Evolutionary conservation across 2,329 filamentous ascomycete species (phyloP).

Genomic region (Verticillium isaacii): DNA sequence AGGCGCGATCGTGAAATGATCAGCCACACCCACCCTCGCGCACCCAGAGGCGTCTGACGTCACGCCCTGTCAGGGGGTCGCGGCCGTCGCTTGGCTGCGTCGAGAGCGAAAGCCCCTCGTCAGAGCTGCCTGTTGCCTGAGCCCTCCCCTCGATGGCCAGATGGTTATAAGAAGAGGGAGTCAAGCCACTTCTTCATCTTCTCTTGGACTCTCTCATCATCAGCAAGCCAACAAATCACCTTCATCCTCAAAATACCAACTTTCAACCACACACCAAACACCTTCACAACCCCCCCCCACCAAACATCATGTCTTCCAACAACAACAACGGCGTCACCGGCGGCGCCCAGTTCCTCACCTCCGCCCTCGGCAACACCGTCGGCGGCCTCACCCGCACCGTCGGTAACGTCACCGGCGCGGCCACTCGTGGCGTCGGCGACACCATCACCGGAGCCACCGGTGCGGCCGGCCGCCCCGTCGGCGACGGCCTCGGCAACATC

Average conservation of each 20-base stretch:
- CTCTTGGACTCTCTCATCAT: neutral
- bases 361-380: slow-evolving; percentile 33
- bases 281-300: neutral
- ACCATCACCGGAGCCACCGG: slow-evolving; percentile 51
- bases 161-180: neutral
- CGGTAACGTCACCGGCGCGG: slow-evolving; percentile 41
- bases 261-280: neutral
- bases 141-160: neutral
- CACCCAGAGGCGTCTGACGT: slow-evolving; percentile 3
- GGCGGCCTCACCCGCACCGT: slow-evolving; percentile 34
- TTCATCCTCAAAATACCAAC: neutral
- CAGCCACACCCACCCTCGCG: slow-evolving; percentile 1
- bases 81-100: neutral
- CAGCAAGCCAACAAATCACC: neutral
- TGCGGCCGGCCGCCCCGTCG: slow-evolving; percentile 47
- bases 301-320: slow-evolving; percentile 1
- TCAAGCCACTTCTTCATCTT: neutral
- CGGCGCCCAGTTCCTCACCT: slow-evolving; percentile 32
- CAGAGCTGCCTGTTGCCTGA: neutral
- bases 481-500: slow-evolving; percentile 48
- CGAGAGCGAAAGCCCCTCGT: neutral
- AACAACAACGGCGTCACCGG: slow-evolving; percentile 21
- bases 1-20: neutral
- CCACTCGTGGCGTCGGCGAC: slow-evolving; percentile 51
- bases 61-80: neutral